Base-by-base conservation (phyloP, 2,329 filamentous ascomycete genomes). In the Diaporthe sp. region DNA sequence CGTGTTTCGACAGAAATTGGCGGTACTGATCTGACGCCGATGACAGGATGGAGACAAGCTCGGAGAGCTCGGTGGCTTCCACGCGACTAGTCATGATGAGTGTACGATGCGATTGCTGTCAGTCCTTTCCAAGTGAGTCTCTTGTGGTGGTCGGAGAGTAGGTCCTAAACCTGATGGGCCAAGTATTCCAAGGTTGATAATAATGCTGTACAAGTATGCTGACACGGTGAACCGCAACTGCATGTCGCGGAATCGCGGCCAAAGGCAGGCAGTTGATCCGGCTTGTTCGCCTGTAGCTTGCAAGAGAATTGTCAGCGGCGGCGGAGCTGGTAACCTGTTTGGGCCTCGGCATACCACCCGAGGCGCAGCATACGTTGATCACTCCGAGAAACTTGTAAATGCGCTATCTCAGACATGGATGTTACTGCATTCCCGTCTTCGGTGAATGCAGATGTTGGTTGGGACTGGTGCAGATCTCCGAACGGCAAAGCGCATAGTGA, bases 371-470 rank as follows among this genome's bases (percentile, higher is more conserved):
- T 57, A 7, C 53, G 53, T 34, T 20, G 53, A 34, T 34, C 28
- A 15, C 28, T 31, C 53, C 6, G 34, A 31, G 28, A 34, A 10
- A 31, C 34, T 57, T 31, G 53, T 34, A 1, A 20, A 57, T 34
- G 34, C 13, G 28, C 13, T 31, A 34, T 8, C 28, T 34, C 28
- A 34, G 53, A 34, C 53, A 57, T 22, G 53, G 53, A 15, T 1
- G 22, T 57, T 57, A 20, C 53, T 57, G 53, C 7, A 34, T 57
- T 57, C 53, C 53, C 53, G 53, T 22, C 17, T 57, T 57, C 53
- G 53, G 53, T 34, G 28, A 57, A 57, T 57, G 53, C 53, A 57
- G 12, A 57, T 34, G 53, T 57, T 57, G 53, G 53, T 57, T 57
- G 53, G 53, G 13, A 2, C 28, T 31, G 53, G 12, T 34, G 25